Percentiles rank a stretch among this genome's conserved stretches.
phyloP scores from a whole-genome alignment of 2,329 filamentous ascomycete species.

The Aspergillus candidus region DNA sequence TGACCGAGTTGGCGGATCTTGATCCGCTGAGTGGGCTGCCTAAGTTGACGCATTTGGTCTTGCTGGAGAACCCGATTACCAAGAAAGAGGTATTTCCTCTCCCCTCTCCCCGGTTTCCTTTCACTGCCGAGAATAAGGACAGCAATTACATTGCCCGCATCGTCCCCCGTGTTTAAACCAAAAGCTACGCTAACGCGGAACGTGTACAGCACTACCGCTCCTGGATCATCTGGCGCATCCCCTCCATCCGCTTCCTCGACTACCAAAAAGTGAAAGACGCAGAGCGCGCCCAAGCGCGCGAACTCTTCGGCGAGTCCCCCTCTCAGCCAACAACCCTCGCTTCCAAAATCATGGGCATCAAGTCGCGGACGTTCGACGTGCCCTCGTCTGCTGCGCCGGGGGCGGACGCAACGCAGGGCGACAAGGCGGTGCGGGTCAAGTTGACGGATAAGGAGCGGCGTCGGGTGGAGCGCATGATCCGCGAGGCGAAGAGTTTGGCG shows the following conservation, averaged over 20 bases:
- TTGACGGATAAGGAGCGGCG: conserved; percentile 84
- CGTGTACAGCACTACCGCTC: conserved; percentile 72
- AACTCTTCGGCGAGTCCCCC: conserved; percentile 69
- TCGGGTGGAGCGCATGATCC: conserved; percentile 78
- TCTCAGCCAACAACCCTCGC: conserved; percentile 76
- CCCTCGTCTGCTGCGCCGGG: conserved; percentile 23
- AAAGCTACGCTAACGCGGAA: conserved; percentile 3
- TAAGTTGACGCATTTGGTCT: conserved; percentile 69
- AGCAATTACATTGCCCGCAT: not conserved
- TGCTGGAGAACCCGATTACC: conserved; percentile 83
- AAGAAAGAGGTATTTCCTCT: conserved; percentile 72
- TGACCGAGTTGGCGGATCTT: conserved; percentile 78
- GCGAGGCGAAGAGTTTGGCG: conserved; percentile 78
- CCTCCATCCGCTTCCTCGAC: conserved; percentile 81
- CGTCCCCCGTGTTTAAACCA: not conserved
- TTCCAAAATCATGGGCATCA: conserved; percentile 75
- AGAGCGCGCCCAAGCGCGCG: conserved; percentile 68
- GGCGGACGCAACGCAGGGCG: conserved; percentile 36
- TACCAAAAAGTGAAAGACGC: conserved; percentile 84
- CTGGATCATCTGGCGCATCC: conserved; percentile 84
- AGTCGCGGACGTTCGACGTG: conserved; percentile 68
- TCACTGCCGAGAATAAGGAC: not conserved
- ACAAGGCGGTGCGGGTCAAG: conserved; percentile 70
- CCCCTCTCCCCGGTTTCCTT: not conserved
- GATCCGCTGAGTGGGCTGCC: conserved; percentile 67